Evolutionary conservation across 192 early-diverging fungal species (phyloP).

Genomic region (Mortierella claussenii): DNA sequence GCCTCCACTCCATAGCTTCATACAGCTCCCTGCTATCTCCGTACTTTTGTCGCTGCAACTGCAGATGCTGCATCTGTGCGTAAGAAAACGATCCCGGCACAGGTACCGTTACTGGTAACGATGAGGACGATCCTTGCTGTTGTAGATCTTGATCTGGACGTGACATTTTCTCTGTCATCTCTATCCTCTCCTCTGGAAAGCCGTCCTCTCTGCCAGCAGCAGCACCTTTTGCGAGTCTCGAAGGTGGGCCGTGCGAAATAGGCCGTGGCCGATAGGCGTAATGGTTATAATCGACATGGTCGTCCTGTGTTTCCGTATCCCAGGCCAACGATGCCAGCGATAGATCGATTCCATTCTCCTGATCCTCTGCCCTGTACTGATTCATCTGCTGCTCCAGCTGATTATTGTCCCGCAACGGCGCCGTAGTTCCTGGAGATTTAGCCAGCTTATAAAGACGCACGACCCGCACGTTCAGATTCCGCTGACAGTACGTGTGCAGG

Average conservation of each 20-base stretch:
- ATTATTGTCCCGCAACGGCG: conserved; percentile 27
- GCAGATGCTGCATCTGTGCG: conserved; percentile 37
- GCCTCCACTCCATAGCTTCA: conserved; percentile 37
- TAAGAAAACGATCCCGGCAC: conserved; percentile 42
- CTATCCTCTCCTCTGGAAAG: conserved; percentile 21
- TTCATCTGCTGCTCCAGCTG: conserved; percentile 34
- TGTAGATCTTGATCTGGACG: too few species aligned
- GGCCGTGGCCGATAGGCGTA: conserved; percentile 45
- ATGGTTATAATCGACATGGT: conserved; percentile 41
- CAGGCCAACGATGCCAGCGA: conserved; percentile 30
- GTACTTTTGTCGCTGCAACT: conserved; percentile 27
- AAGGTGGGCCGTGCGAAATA: conserved; percentile 14
- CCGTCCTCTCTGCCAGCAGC: neutral
- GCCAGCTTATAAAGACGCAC: conserved; percentile 38
- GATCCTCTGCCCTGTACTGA: conserved; percentile 11
- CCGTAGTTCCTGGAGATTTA: conserved; percentile 25
- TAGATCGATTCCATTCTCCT: conserved; percentile 39
- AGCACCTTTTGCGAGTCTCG: neutral
- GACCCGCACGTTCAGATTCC: conserved; percentile 45
- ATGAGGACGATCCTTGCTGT: neutral
- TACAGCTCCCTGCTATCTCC: conserved; percentile 32
- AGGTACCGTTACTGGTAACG: conserved; percentile 1
- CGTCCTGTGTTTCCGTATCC: conserved; percentile 49
- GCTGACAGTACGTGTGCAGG: conserved; percentile 43
- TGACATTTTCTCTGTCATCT: conserved; percentile 44